phyloP scores from a whole-genome alignment of 176 grass and related monocot species.

The Eragrostis nindensis region DNA sequence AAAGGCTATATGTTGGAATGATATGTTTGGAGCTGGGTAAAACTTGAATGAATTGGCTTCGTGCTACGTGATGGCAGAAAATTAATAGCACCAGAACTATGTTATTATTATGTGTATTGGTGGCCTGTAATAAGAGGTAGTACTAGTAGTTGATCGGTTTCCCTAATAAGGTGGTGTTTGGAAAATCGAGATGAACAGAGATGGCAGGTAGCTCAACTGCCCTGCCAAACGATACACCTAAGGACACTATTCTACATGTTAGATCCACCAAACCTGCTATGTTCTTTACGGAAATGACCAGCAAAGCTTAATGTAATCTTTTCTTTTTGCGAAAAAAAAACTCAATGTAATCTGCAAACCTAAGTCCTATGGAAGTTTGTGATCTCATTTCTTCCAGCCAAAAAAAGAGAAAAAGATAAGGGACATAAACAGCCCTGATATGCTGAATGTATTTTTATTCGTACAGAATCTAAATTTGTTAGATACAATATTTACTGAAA shows the following conservation, averaged over 20 bases:
- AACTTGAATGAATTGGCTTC: conserved; percentile 24
- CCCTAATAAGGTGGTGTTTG: neutral
- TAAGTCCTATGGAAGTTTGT: no score
- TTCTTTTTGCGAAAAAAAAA: no score
- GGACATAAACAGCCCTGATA: no score
- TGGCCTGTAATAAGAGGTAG: neutral
- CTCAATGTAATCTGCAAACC: no score
- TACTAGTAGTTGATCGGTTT: conserved; percentile 9
- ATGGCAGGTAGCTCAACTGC: conserved; percentile 25
- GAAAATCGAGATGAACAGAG: conserved; percentile 4
- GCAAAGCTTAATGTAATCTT: no score
- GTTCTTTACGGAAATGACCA: neutral
- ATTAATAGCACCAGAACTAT: conserved; percentile 5
- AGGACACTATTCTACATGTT: neutral
- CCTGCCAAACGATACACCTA: conserved; percentile 23
- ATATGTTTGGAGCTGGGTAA: neutral
- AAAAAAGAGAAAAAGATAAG: no score
- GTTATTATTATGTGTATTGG: conserved; percentile 9
- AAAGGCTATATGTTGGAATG: conserved; percentile 29
- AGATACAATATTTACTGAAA: no score
- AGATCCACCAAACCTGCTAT: conserved; percentile 16
- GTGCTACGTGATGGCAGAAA: neutral
- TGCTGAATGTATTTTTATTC: no score
- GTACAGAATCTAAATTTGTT: no score
- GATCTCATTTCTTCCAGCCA: neutral